These are phyloP conservation scores for Kuraishia hungarica DNA, from an alignment of 805 yeast species.

Conservation along the genomic window DNA sequence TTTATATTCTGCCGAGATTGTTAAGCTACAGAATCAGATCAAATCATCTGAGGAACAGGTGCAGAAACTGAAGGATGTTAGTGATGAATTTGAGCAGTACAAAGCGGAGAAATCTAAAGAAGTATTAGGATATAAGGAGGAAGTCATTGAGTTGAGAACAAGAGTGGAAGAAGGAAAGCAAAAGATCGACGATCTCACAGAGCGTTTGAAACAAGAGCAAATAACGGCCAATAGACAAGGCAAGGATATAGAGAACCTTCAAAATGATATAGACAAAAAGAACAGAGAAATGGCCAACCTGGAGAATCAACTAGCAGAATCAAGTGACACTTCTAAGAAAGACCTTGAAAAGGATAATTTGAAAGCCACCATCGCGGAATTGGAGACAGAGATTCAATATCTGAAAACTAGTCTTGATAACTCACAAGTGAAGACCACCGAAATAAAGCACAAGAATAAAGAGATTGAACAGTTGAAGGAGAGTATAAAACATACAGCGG, in stretches of 20 bases:
- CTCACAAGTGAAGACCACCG: background rate
- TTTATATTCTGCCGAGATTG: constrained; percentile 36
- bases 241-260: background rate
- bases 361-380: constrained; percentile 3
- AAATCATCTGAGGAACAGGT: constrained; percentile 5
- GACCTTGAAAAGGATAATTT: constrained; percentile 6
- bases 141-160: background rate
- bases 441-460: background rate
- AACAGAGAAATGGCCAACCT: constrained; percentile 1
- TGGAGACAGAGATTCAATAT: background rate
- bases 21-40: constrained; percentile 2
- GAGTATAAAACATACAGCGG: background rate
- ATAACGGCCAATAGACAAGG: constrained; percentile 8
- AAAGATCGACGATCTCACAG: background rate
- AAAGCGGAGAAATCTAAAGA: constrained; percentile 1
- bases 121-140: background rate
- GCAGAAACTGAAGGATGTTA: background rate
- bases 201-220: constrained; percentile 4
- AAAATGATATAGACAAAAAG: background rate
- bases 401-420: background rate
- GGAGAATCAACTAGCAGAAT: background rate
- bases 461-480: background rate
- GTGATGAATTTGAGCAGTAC: background rate
- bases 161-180: background rate
- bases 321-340: background rate